phyloP scores from a whole-genome alignment of 2,329 filamentous ascomycete genomes.

The Coleophoma eucalyptorum region DNA sequence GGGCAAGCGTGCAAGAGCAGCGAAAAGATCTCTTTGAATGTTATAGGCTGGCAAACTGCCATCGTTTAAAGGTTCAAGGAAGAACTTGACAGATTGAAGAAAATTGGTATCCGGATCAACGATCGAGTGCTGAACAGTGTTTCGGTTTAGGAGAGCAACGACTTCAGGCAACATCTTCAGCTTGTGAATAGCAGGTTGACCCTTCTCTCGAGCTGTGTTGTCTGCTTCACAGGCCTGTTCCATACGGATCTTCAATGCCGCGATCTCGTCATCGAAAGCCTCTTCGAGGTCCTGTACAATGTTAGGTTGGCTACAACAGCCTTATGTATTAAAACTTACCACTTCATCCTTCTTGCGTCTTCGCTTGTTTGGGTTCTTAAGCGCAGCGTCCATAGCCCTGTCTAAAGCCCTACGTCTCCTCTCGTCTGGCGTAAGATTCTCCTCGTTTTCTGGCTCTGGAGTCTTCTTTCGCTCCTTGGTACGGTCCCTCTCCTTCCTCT shows the following conservation, averaged over 20 bases:
- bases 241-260: slow-evolving; percentile 84
- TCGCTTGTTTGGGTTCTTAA: slow-evolving; percentile 72
- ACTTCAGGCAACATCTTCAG: slow-evolving; percentile 92
- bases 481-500: slow-evolving; percentile 25
- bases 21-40: slow-evolving; percentile 93
- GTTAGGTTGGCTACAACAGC: slow-evolving; percentile 11
- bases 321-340: slow-evolving; percentile 45
- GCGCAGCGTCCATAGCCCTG: slow-evolving; percentile 79
- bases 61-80: slow-evolving; percentile 92
- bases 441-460: slow-evolving; percentile 67
- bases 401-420: slow-evolving; percentile 80
- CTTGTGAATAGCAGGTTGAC: slow-evolving; percentile 85
- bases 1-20: slow-evolving; percentile 72
- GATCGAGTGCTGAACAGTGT: slow-evolving; percentile 78
- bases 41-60: slow-evolving; percentile 94
- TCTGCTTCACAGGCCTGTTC: slow-evolving; percentile 85
- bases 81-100: slow-evolving; percentile 91
- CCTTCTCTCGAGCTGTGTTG: slow-evolving; percentile 73
- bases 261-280: slow-evolving; percentile 86
- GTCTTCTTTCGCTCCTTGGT: slow-evolving; percentile 40
- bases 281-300: slow-evolving; percentile 74
- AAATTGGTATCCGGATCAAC: slow-evolving; percentile 95
- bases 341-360: slow-evolving; percentile 80
- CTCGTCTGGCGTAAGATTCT: slow-evolving; percentile 79
- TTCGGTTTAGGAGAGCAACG: slow-evolving; percentile 81